Base-by-base conservation (phyloP, 345 rosid species). In the Populus deltoides region DNA sequence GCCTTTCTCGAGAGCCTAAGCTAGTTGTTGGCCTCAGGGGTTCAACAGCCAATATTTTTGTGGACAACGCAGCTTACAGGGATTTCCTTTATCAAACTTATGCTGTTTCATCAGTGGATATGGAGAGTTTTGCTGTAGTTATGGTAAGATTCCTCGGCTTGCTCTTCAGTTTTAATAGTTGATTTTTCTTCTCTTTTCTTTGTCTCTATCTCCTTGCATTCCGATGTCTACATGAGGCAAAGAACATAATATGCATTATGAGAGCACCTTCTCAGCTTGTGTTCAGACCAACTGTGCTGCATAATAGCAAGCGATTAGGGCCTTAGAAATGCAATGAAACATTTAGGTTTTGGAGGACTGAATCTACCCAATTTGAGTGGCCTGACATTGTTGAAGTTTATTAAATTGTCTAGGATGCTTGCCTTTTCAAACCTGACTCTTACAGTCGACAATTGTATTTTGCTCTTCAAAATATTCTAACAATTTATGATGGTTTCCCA, bases 51-150 rank as follows among this genome's bases (percentile, higher is more conserved):
- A 70, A 90, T 27, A 86, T 87, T 33, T 90, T 88, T 79, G 78
- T 88, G 55, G 85, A 90, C 66, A 90, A 88, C 70, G 89, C 83
- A 20, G 89, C 85, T 74, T 87, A 90, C 39, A 73, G 83, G 63
- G 86, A 81, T 36, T 87, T 90, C 78, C 83, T 82, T 25, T 80
- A 59, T 70, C 35, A 77, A 39, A 70, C 66, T 39, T 88, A 86
- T 43, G 68, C 75, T 24, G 90, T 87, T 78, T 86, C 90, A 35
- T 85, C 91, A 1, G 78, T 79, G 1, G 90, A 90, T 15, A 87
- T 82, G 88, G 93, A 88, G 86, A 87, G 87, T 73, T 77, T 84
- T 79, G 89, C 89, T 29, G 89, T 86, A 43, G 89, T 81, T 18
- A 88, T 85, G 90, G 90, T 66, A 57, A 12, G 36, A 13, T 10